phyloP scores from a whole-genome alignment of 805 yeast genomes.

The Hagleromyces aurorensis region DNA sequence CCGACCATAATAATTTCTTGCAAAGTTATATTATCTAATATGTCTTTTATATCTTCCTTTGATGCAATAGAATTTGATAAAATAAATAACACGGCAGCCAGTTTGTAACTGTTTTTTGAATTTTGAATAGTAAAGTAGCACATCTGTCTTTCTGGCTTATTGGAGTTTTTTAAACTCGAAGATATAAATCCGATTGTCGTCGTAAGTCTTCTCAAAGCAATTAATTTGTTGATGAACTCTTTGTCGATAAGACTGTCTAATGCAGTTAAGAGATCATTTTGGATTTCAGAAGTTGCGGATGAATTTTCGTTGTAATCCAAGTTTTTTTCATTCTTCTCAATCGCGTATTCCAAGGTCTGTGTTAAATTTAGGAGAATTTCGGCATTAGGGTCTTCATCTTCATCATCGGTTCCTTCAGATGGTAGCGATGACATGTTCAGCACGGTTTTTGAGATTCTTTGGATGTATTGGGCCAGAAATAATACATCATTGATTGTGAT shows the following conservation, averaged over 20 bases:
- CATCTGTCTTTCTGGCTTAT: slow-evolving; percentile 14
- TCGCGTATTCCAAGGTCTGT: slow-evolving; percentile 16
- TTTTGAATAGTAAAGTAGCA: slow-evolving; percentile 11
- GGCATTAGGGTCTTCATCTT: slow-evolving; percentile 17
- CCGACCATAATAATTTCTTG: slow-evolving; percentile 11
- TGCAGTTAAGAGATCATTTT: slow-evolving; percentile 12
- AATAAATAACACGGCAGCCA: slow-evolving; percentile 21
- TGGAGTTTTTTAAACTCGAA: slow-evolving; percentile 17
- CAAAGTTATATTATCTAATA: slow-evolving; percentile 10
- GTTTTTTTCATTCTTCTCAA: slow-evolving; percentile 9
- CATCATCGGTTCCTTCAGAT: slow-evolving; percentile 10
- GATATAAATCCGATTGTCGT: slow-evolving; percentile 25
- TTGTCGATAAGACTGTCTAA: slow-evolving; percentile 14
- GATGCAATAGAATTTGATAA: slow-evolving; percentile 24
- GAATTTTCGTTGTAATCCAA: slow-evolving; percentile 9
- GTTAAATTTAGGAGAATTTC: slow-evolving; percentile 18
- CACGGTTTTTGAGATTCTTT: slow-evolving; percentile 9
- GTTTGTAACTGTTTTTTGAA: slow-evolving; percentile 15
- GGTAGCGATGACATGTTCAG: slow-evolving; percentile 3
- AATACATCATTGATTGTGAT: slow-evolving; percentile 7
- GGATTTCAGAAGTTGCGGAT: slow-evolving; percentile 8
- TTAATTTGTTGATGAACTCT: slow-evolving; percentile 23
- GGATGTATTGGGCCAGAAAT: slow-evolving; percentile 11
- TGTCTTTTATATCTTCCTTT: slow-evolving; percentile 15
- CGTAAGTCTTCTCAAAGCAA: slow-evolving; percentile 26